Evolutionary conservation across 495 filamentous ascomycete genomes (phyloP), one percentile per base, ranked within the genome.

Genomic region (Penicillium arizonense): DNA sequence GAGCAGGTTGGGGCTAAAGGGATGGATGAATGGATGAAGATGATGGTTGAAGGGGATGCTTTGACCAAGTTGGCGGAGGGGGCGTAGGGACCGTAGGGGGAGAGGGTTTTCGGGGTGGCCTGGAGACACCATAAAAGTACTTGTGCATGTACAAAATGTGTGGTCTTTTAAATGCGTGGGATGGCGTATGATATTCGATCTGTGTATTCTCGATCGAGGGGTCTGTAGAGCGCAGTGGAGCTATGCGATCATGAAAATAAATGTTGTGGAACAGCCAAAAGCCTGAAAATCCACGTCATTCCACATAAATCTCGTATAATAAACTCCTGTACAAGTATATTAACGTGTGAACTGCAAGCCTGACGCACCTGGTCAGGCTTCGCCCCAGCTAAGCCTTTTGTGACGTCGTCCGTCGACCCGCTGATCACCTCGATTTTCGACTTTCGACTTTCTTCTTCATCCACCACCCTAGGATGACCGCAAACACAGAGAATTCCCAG

Each of bases 21-120:
- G 59, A 87, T 91, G 88, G 81, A 80, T 48, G 92, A 94, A 64
- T 97, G 94, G 94, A 82, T 89, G 59, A 85, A 86, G 55, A 92
- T 96, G 89, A 87, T 93, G 67, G 83, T 97, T 13, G 89, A 94
- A 54, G 85, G 85, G 30, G 80, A 88, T 41, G 84, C 71, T 18
- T 72, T 96, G 75, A 68, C 57, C 14, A 81, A 81, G 66, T 67
- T 96, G 73, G 73, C 75, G 3, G 65, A 61, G 58, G 61, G 54
- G 16, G 41, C 45, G 38, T 67, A 50, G 41, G n/a, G 11, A 32
- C 1, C 18, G 18, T 18, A 18, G 18, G 18, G 18, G 18, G 18
- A 18, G n/a, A n/a, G n/a, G n/a, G n/a, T n/a, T n/a, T n/a, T n/a
- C 5, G 23, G 2, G 5, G 23, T 24, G 23, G 5, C 23, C 5